These are phyloP conservation scores for Candida palmyrensis DNA, from an alignment of 805 yeast genomes.

Conservation along the genomic window DNA sequence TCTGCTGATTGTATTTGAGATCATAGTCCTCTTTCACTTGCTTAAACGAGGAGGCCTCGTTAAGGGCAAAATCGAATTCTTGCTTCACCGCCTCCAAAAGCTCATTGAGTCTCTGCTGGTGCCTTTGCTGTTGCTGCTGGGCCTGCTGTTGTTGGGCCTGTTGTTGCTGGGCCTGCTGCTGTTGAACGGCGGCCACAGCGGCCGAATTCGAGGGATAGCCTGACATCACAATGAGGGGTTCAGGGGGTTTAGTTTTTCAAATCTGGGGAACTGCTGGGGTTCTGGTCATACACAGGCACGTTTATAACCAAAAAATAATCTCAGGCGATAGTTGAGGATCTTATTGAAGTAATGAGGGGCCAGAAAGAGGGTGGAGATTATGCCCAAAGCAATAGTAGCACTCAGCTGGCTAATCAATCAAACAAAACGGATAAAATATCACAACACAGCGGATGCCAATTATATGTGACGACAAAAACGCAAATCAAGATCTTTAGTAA, in stretches of 20 bases:
- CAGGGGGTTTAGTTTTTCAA: neutral
- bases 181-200: constrained; percentile 22
- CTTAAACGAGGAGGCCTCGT: constrained; percentile 80
- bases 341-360: neutral
- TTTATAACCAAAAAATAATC: no score
- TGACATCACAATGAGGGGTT: constrained; percentile 17
- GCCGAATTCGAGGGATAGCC: constrained; percentile 32
- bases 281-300: constrained; percentile 1
- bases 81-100: constrained; percentile 86
- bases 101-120: constrained; percentile 58
- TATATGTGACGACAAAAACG: no score
- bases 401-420: neutral
- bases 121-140: constrained; percentile 34
- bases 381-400: neutral
- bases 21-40: constrained; percentile 93
- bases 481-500: no score
- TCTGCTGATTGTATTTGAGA: constrained; percentile 83
- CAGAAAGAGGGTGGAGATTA: neutral
- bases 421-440: no score
- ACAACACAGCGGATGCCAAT: no score
- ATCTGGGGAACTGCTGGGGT: neutral
- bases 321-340: no score
- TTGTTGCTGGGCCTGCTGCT: constrained; percentile 21
- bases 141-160: constrained; percentile 23
- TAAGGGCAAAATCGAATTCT: constrained; percentile 80